A percentile compares a stretch with the other conserved stretches of the same genome.
These are phyloP conservation scores for Cryptosporidium sp. DNA, from an alignment of 169 alveolate genomes.

Conservation along the genomic window DNA sequence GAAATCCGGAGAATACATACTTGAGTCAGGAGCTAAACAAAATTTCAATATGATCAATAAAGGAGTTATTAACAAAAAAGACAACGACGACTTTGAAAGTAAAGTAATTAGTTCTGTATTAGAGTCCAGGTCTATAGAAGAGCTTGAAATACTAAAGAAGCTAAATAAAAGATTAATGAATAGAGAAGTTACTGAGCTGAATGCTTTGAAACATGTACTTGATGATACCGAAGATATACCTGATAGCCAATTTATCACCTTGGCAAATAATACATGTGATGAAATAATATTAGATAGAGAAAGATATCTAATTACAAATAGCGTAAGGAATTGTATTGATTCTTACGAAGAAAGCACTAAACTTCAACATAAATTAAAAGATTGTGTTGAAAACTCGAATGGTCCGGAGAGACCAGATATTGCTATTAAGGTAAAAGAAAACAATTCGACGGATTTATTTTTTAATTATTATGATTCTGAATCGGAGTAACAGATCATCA, in stretches of 20 bases:
- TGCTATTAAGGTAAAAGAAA: background rate
- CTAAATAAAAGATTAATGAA: slow-evolving; percentile 65
- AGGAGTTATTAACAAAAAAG: background rate
- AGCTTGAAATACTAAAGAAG: slow-evolving; percentile 30
- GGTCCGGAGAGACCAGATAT: background rate
- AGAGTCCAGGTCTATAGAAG: slow-evolving; percentile 22
- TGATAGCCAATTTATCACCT: background rate
- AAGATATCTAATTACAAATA: background rate
- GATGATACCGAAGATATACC: background rate
- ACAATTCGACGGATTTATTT: background rate
- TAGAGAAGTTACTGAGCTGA: slow-evolving; percentile 38
- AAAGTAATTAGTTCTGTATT: background rate
- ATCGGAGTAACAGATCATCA: background rate
- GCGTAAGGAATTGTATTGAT: slow-evolving; percentile 5
- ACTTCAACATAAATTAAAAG: background rate
- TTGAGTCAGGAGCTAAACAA: slow-evolving; percentile 92
- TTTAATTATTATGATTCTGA: background rate
- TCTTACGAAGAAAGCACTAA: background rate
- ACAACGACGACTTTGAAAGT: background rate
- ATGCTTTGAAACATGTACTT: slow-evolving; percentile 15
- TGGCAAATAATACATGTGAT: background rate
- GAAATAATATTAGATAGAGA: background rate
- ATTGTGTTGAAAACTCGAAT: background rate
- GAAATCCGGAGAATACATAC: slow-evolving; percentile 88
- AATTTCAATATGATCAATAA: slow-evolving; percentile 78